A percentile compares a stretch with the other conserved stretches of the same genome.
Evolutionary conservation across 352 stramenopile species (phyloP).

Genomic region (Phytophthora gonapodyides): DNA sequence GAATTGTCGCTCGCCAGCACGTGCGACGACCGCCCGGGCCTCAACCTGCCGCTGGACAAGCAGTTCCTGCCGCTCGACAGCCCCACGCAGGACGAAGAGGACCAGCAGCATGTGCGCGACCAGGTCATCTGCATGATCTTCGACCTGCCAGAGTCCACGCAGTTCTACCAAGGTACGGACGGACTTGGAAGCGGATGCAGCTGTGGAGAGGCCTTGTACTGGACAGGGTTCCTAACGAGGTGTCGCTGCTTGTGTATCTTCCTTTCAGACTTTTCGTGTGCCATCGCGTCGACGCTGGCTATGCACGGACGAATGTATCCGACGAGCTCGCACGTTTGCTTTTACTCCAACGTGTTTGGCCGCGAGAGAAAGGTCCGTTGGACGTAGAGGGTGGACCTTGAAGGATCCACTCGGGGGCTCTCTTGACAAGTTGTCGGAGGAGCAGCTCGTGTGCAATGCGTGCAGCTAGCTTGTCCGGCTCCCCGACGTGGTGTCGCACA

Average conservation of each 20-base stretch:
- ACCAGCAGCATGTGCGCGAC: slow-evolving; percentile 65
- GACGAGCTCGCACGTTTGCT: slow-evolving; percentile 79
- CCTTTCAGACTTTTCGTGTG: slow-evolving; percentile 79
- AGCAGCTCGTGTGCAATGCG: slow-evolving; percentile 26
- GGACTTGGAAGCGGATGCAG: neutral
- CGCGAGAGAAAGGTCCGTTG: slow-evolving; percentile 77
- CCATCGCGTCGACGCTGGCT: slow-evolving; percentile 73
- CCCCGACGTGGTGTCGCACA: slow-evolving; percentile 29
- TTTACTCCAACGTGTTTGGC: slow-evolving; percentile 89
- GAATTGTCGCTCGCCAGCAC: slow-evolving; percentile 30
- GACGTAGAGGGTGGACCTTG: slow-evolving; percentile 30
- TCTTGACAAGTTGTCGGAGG: slow-evolving; percentile 16
- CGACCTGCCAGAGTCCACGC: slow-evolving; percentile 67
- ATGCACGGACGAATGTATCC: slow-evolving; percentile 91
- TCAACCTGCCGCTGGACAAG: slow-evolving; percentile 50
- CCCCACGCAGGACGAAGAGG: slow-evolving; percentile 29
- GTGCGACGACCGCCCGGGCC: slow-evolving; percentile 20
- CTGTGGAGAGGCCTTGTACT: neutral
- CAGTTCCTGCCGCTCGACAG: slow-evolving; percentile 52
- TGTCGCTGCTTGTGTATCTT: slow-evolving; percentile 18
- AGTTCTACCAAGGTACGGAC: slow-evolving; percentile 75
- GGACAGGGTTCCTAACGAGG: slow-evolving; percentile 21
- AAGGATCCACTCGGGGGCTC: slow-evolving; percentile 33
- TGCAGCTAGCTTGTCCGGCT: slow-evolving; percentile 20
- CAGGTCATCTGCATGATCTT: slow-evolving; percentile 91